Conservation (phyloP, 306 rosid genomes). For the Calophaca sinica region DNA sequence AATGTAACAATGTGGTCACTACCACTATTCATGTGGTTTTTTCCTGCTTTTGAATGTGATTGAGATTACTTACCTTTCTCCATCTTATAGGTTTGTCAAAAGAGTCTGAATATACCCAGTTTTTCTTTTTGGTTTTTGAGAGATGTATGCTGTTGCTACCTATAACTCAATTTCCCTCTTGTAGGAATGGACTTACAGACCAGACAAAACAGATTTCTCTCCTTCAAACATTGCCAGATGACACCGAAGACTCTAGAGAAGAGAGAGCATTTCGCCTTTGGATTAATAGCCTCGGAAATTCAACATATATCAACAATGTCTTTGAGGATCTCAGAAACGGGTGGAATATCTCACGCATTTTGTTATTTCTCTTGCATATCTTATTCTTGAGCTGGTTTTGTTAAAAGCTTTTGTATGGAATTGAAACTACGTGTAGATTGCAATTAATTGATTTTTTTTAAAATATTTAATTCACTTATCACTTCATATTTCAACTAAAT, state of each 20-base stretch:
- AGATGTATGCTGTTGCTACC: slow-evolving; percentile 15
- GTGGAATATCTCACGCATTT: slow-evolving; percentile 46
- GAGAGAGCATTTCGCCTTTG: slow-evolving; percentile 96
- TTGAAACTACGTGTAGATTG: too few species aligned
- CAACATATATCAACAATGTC: slow-evolving; percentile 86
- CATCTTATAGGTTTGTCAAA: not conserved
- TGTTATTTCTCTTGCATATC: not conserved
- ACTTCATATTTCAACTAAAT: not conserved
- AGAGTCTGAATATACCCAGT: not conserved
- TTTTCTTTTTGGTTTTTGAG: not conserved
- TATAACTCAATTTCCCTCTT: slow-evolving; percentile 23
- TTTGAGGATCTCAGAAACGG: slow-evolving; percentile 95
- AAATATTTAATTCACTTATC: too few species aligned
- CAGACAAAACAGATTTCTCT: slow-evolving; percentile 77
- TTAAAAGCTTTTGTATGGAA: not conserved
- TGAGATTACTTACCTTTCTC: not conserved
- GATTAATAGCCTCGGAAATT: slow-evolving; percentile 88
- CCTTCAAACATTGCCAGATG: slow-evolving; percentile 80
- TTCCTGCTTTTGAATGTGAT: not conserved
- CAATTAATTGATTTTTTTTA: too few species aligned
- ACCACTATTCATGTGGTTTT: not conserved
- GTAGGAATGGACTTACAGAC: slow-evolving; percentile 90
- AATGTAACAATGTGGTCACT: not conserved
- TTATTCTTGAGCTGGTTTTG: slow-evolving; percentile 14
- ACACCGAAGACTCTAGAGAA: slow-evolving; percentile 84